Evolutionary conservation across 1,284 basidiomycete genomes (phyloP), one percentile per base, ranked within the genome.

Genomic region (Amylostereum areolatum): DNA sequence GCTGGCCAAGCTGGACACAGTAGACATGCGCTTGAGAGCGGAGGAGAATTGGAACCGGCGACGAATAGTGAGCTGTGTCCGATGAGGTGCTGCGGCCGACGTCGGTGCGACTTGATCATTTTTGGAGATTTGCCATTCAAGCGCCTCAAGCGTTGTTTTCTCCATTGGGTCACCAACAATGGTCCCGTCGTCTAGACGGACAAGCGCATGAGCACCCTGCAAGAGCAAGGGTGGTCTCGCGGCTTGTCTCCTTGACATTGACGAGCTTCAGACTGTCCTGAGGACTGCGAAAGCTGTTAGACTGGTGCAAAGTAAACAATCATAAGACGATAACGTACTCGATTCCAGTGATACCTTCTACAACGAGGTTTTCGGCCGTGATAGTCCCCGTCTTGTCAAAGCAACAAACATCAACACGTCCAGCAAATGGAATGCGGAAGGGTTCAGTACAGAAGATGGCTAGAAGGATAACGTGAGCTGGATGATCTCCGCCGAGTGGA

Each of bases 101-200:
- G 74, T 67, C 0, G 91, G 85, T 2, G 80, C 66, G 53, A 96
- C 74, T 11, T 74, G 67, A 61, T 95, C 91, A 77, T 90, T 90
- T 68, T 86, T 89, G 35, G 74, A 75, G 24, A 99, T 67, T 55
- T 85, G 82, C 96, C 96, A 99, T 51, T 91, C 85, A 43, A 99
- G 77, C 1, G 93, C 89, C 56, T 94, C 91, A 12, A 99, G 72
- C 0, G 96, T 96, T 1, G 92, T 96, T 72, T 96, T 96, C 68
- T 99, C 96, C 96, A 99, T 99, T 0, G 97, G 96, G 65, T 99
- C 97, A 11, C 96, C 97, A 33, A 99, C 95, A 34, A 97, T 75
- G 1, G 85, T 86, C 3, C 93, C 96, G 61, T 97, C 94, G 57
- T 92, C 90, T 35, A 99, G 78, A 46, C 92, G 78, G 24, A 99